phyloP scores from a whole-genome alignment of 768 basidiomycete genomes.

The Agaricus sinodeliciosus region DNA sequence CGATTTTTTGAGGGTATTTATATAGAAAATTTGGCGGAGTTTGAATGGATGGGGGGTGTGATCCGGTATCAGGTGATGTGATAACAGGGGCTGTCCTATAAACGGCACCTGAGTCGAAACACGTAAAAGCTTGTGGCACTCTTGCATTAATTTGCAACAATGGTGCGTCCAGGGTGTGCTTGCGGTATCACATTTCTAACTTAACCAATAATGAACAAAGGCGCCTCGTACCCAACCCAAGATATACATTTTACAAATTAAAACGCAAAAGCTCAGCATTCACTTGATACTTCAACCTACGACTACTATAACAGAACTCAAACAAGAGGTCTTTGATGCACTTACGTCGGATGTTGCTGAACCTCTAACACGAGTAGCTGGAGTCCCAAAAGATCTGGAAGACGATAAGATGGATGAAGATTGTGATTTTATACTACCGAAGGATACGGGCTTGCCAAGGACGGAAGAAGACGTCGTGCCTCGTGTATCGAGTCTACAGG shows the following conservation, averaged over 20 bases:
- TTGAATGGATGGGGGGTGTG: slow-evolving; percentile 11
- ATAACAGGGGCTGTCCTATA: background rate
- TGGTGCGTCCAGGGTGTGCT: background rate
- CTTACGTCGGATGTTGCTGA: slow-evolving; percentile 43
- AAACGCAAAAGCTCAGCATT: slow-evolving; percentile 66
- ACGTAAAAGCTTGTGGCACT: background rate
- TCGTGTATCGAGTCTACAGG: slow-evolving; percentile 25
- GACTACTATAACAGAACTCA: slow-evolving; percentile 50
- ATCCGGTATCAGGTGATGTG: slow-evolving; percentile 8
- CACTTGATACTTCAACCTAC: slow-evolving; percentile 48
- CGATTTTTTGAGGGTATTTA: slow-evolving; percentile 8
- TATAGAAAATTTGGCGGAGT: slow-evolving; percentile 18
- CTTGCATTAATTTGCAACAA: background rate
- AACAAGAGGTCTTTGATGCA: slow-evolving; percentile 57
- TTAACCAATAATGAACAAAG: slow-evolving; percentile 20
- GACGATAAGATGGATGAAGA: slow-evolving; percentile 21
- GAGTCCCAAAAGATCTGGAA: slow-evolving; percentile 18
- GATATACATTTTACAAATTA: slow-evolving; percentile 61
- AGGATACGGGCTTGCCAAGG: slow-evolving; percentile 7
- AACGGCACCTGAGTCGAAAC: background rate
- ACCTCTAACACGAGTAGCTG: slow-evolving; percentile 13
- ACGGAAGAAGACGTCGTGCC: slow-evolving; percentile 26
- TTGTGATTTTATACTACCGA: slow-evolving; percentile 6
- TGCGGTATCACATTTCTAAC: background rate
- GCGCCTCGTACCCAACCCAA: slow-evolving; percentile 52